Evolutionary conservation across 2,329 filamentous ascomycete species (phyloP).

Genomic region (Colletotrichum cordylinicola): DNA sequence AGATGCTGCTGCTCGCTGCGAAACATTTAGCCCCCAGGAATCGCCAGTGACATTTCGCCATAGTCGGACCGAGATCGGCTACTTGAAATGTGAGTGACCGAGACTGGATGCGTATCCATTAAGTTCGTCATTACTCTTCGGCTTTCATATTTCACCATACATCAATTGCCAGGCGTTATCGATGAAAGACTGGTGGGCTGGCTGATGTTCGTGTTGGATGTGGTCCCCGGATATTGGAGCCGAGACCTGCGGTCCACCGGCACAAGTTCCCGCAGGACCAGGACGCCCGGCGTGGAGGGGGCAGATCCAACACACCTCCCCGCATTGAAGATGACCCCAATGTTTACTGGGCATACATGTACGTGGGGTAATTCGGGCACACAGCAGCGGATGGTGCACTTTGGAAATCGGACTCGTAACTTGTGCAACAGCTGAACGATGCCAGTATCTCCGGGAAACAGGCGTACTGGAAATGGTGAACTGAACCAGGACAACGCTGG

Average conservation of each 20-base stretch:
- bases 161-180: accelerated
- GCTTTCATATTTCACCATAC: not conserved
- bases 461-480: too few relatives aligned
- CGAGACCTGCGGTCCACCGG: not conserved
- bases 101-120: not conserved
- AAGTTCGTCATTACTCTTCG: accelerated
- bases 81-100: not conserved
- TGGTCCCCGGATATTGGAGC: not conserved
- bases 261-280: not conserved
- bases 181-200: too few relatives aligned
- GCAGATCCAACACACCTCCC: not conserved
- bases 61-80: not conserved
- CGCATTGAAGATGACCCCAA: not conserved
- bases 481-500: not conserved
- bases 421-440: not conserved
- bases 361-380: not conserved
- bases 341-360: not conserved
- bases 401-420: not conserved
- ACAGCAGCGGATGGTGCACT: not conserved
- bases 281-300: not conserved
- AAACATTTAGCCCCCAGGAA: not conserved
- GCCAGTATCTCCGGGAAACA: not conserved
- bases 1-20: not conserved
- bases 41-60: not conserved
- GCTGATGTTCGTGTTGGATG: not conserved